Conservation (phyloP, 1,139 yeast species). For the Geotrichum aggregatum region DNA sequence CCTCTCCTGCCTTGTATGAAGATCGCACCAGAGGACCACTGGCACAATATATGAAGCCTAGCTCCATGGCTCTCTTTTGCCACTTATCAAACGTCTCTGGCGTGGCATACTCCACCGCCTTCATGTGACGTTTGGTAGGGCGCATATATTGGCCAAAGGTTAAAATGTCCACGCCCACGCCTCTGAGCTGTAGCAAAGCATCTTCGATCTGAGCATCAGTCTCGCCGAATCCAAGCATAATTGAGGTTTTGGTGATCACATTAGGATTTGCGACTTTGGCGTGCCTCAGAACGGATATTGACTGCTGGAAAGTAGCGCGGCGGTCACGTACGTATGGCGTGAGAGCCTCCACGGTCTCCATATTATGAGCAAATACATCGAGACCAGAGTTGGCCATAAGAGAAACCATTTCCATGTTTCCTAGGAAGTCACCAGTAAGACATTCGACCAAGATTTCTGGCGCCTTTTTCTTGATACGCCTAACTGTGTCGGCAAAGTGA, state of each 20-base stretch:
- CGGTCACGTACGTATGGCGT: conserved; percentile 96
- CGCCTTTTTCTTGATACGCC: conserved; percentile 76
- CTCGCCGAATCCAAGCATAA: conserved; percentile 97
- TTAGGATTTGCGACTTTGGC: conserved; percentile 77
- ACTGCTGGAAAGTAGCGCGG: conserved; percentile 91
- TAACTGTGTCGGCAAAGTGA: conserved; percentile 86
- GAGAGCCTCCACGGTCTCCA: conserved; percentile 92
- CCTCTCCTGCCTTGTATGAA: conserved; percentile 97
- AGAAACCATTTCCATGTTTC: conserved; percentile 76
- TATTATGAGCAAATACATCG: conserved; percentile 95
- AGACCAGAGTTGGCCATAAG: conserved; percentile 80
- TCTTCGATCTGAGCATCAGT: conserved; percentile 81
- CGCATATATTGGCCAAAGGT: conserved; percentile 99
- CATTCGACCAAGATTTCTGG: conserved; percentile 92
- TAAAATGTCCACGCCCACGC: conserved; percentile 80
- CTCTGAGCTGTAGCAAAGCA: conserved; percentile 72
- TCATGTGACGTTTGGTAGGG: conserved; percentile 97
- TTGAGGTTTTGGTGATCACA: conserved; percentile 83
- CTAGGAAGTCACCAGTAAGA: conserved; percentile 91
- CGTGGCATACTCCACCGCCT: conserved; percentile 91
- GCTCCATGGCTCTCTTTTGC: conserved; percentile 79
- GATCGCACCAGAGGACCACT: conserved; percentile 96
- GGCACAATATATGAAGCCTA: conserved; percentile 95
- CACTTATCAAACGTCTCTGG: conserved; percentile 94
- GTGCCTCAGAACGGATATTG: conserved; percentile 65